Conservation (phyloP, 2,329 filamentous ascomycete genomes). For the Trichoderma brevicompactum region DNA sequence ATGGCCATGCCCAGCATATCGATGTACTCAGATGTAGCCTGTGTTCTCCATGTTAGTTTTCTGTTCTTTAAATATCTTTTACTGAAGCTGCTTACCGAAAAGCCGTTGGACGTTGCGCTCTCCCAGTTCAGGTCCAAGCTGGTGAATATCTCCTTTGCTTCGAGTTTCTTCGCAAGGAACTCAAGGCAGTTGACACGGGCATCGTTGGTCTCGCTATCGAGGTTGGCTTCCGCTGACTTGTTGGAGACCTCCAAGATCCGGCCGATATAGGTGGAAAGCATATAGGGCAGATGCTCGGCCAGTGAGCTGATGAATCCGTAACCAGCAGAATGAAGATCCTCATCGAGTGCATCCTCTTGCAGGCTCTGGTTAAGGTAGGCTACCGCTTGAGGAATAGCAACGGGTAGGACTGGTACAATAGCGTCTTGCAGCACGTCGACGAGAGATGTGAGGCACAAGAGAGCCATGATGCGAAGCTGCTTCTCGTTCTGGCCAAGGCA, state of each 20-base stretch:
- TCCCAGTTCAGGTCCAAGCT: constrained; percentile 74
- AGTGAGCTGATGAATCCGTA: constrained; percentile 81
- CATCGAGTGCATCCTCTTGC: constrained; percentile 56
- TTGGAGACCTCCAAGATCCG: constrained; percentile 74
- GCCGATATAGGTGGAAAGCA: constrained; percentile 79
- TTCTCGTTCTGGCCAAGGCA: constrained; percentile 76
- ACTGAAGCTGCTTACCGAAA: constrained; percentile 55
- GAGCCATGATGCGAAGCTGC: constrained; percentile 77
- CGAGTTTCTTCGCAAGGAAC: constrained; percentile 76
- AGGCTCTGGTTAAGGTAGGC: constrained; percentile 69
- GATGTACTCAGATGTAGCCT: constrained; percentile 72
- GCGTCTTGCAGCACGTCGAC: constrained; percentile 86
- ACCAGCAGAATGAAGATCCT: constrained; percentile 77
- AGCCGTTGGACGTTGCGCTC: constrained; percentile 64
- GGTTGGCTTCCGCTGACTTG: constrained; percentile 65
- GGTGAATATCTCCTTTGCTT: constrained; percentile 75
- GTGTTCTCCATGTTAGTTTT: constrained; percentile 32
- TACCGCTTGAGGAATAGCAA: constrained; percentile 73
- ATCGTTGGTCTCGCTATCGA: constrained; percentile 66
- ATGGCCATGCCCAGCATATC: constrained; percentile 72
- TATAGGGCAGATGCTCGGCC: constrained; percentile 83
- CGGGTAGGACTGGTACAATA: constrained; percentile 81
- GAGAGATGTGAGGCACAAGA: constrained; percentile 86
- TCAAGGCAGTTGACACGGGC: constrained; percentile 71
- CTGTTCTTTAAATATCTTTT: not conserved